Evolutionary conservation across 176 grass and related monocot genomes (phyloP).

Genomic region (Bonia amplexicaulis): DNA sequence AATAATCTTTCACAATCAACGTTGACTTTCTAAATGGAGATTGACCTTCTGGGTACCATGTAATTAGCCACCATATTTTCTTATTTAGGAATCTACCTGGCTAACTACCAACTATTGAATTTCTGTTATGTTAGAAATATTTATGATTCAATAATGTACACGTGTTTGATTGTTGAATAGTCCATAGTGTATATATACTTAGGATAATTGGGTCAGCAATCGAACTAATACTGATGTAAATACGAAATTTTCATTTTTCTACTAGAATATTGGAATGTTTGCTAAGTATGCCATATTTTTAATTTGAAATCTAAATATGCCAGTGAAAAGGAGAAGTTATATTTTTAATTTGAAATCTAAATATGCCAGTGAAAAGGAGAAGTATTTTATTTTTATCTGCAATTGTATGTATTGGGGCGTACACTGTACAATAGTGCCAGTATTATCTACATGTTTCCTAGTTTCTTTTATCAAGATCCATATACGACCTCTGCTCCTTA

Average conservation of each 20-base stretch:
- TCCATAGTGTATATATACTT: neutral
- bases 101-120: neutral
- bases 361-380: neutral
- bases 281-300: neutral
- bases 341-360: neutral
- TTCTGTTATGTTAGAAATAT: neutral
- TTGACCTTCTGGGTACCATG: neutral
- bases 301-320: neutral
- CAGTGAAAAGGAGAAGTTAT: neutral
- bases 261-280: neutral
- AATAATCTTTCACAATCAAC: neutral
- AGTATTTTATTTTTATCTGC: neutral
- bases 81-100: neutral
- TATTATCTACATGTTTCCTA: neutral
- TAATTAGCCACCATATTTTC: neutral
- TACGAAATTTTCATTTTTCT: neutral
- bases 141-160: neutral
- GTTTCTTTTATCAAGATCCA: neutral
- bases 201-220: neutral
- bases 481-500: neutral
- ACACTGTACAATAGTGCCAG: neutral
- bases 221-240: neutral
- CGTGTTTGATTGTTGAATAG: constrained; percentile 1
- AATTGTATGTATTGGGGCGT: neutral
- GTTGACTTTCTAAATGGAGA: neutral